Evolutionary conservation across 805 yeast genomes (phyloP), one percentile per base, ranked within the genome.

Genomic region (Cyberlindnera maclurae): DNA sequence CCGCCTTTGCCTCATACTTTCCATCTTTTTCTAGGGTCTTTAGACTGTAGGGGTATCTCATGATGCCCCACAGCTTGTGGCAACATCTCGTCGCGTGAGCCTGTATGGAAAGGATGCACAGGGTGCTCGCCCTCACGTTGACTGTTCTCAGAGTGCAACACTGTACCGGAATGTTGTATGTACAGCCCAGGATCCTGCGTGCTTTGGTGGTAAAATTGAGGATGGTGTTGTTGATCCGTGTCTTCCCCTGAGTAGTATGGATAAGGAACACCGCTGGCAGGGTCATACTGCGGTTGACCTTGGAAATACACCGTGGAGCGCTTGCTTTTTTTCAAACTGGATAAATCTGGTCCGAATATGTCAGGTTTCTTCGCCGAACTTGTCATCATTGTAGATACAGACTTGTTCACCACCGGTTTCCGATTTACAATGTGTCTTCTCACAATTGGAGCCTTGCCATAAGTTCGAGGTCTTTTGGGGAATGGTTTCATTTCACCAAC

Each of bases 241-340:
- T 12, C 12, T 11, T 17, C 12, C n/a, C 18, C 13, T 16, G 5
- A 18, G 16, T 29, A 22, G 24, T 20, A 20, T 8, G 24, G 24
- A 20, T 20, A 20, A 20, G 24, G 24, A 5, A 5, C 24, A 20
- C 8, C 24, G 5, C 8, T 20, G 8, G 24, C 24, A 20, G 24
- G 24, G 24, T 20, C 24, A 20, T 20, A 20, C 8, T 20, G 24
- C 24, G 5, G 24, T 8, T 20, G 24, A 20, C 8, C 24, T 20
- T 8, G 8, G 24, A 6, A 20, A 20, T 20, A 20, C 8, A 20
- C 24, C 8, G 5, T 20, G 24, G 24, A 20, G 24, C 37, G 32
- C 37, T 38, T 39, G 24, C 41, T 28, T 29, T 34, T 44, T 29
- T 31, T 41, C 33, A 34, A 15, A 20, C 26, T 36, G 32, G 16